Percentiles rank a stretch among this genome's conserved stretches.
These are phyloP conservation scores for Edaphochlamys debaryana DNA, from an alignment of 139 green algal species.

Conservation along the genomic window DNA sequence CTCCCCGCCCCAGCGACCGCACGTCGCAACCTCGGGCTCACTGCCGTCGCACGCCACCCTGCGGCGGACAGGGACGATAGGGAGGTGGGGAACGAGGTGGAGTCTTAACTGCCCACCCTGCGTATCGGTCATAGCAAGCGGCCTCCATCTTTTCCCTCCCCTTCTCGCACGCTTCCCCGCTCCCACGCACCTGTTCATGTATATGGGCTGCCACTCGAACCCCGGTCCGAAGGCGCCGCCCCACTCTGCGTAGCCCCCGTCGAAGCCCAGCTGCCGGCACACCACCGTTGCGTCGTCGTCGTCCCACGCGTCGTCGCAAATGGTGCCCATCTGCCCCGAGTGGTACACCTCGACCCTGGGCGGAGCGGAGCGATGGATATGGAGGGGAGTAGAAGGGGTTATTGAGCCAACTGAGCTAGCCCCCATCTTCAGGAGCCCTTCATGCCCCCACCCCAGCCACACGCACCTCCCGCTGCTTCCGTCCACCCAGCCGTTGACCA, in stretches of 20 bases:
- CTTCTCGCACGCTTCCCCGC: too few relatives aligned
- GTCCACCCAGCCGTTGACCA: conserved; percentile 32
- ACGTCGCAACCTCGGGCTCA: background rate
- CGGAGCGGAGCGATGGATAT: too few relatives aligned
- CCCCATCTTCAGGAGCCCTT: too few relatives aligned
- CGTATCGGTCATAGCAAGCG: too few relatives aligned
- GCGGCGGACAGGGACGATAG: background rate
- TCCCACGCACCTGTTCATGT: conserved; percentile 14
- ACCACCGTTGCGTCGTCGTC: conserved; percentile 35
- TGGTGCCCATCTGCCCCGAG: background rate
- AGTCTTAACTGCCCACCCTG: too few relatives aligned
- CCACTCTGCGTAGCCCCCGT: conserved; percentile 40
- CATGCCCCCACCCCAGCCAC: too few relatives aligned
- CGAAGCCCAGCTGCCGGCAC: conserved; percentile 36
- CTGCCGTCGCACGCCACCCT: conserved; percentile 15
- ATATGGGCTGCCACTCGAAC: conserved; percentile 39
- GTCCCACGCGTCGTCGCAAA: conserved; percentile 27
- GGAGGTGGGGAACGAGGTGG: too few relatives aligned
- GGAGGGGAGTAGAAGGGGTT: too few relatives aligned
- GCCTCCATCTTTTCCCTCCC: too few relatives aligned
- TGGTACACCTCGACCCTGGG: conserved; percentile 22
- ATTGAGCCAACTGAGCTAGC: too few relatives aligned
- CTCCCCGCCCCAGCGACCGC: background rate
- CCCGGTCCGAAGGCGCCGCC: conserved; percentile 22
- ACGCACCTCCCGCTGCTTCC: conserved; percentile 11